Evolutionary conservation across 2,329 filamentous ascomycete species (phyloP).

Genomic region (Emmonsia crescens): DNA sequence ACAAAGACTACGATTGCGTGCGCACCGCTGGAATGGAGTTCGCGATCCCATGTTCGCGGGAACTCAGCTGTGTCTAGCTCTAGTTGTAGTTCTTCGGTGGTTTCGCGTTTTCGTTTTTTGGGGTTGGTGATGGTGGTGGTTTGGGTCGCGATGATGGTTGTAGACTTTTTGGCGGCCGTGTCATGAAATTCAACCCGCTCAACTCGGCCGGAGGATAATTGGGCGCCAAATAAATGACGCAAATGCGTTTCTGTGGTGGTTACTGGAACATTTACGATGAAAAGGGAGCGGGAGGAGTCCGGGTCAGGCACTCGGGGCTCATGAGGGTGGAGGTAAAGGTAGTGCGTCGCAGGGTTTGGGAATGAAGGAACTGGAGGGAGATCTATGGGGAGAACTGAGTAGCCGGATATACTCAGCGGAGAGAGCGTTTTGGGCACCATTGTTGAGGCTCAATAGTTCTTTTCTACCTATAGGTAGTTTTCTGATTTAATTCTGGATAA

Average conservation of each 20-base stretch:
- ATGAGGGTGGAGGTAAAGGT: conserved; percentile 78
- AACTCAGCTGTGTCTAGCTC: conserved; percentile 52
- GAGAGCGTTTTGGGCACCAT: conserved; percentile 21
- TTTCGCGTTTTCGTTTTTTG: conserved; percentile 46
- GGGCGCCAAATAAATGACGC: conserved; percentile 59
- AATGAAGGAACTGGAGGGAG: conserved; percentile 55
- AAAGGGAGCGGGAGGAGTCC: conserved; percentile 68
- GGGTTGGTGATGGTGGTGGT: conserved; percentile 26
- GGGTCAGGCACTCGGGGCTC: conserved; percentile 64
- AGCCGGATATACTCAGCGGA: conserved; percentile 42
- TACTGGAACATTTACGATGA: conserved; percentile 78
- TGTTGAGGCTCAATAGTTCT: conserved; percentile 14
- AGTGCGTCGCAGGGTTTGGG: conserved; percentile 57
- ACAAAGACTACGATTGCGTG: conserved; percentile 75
- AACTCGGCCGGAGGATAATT: conserved; percentile 68
- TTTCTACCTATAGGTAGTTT: conserved; percentile 6
- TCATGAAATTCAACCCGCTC: conserved; percentile 66
- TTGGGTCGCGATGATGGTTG: conserved; percentile 14
- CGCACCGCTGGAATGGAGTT: conserved; percentile 60
- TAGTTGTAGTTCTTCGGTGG: conserved; percentile 38
- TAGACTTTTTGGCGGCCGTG: conserved; percentile 28
- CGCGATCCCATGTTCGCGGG: conserved; percentile 62
- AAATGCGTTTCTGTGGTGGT: conserved; percentile 72
- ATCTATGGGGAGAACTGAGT: conserved; percentile 57
- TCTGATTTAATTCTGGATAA: conserved; percentile 5